A percentile compares a stretch with the other conserved stretches of the same genome.
Conservation (phyloP, 345 rosid genomes). For the Salix dunnii region DNA sequence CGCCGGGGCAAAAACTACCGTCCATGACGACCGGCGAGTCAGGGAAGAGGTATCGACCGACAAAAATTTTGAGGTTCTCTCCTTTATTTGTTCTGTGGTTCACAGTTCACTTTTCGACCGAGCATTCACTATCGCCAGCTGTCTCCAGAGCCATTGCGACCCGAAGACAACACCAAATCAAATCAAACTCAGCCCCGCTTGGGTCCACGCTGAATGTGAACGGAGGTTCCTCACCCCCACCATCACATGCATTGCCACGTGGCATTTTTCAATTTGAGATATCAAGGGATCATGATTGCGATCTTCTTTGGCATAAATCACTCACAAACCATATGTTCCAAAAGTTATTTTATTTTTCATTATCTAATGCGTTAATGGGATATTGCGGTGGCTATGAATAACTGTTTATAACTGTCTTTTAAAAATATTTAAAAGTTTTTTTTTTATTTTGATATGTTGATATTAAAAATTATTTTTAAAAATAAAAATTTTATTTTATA, state of each 20-base stretch:
- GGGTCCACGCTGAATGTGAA: constrained; percentile 1
- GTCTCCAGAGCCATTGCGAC: not conserved
- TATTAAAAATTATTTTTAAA: too few relatives aligned
- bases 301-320: not conserved
- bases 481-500: too few relatives aligned
- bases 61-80: not conserved
- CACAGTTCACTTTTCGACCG: constrained; percentile 37
- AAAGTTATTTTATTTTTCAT: too few relatives aligned
- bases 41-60: not conserved
- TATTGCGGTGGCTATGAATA: too few relatives aligned
- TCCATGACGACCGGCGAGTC: too few relatives aligned
- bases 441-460: too few relatives aligned
- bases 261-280: constrained; percentile 10
- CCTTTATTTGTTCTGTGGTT: constrained; percentile 9
- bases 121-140: constrained; percentile 35
- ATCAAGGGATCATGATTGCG: constrained; percentile 1
- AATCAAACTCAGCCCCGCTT: not conserved
- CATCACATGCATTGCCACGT: constrained; percentile 26
- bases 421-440: too few relatives aligned
- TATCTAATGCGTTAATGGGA: too few relatives aligned
- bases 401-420: too few relatives aligned
- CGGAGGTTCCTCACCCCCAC: constrained; percentile 12
- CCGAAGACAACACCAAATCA: not conserved
- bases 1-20: too few relatives aligned
- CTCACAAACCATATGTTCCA: not conserved